Percentiles rank a stretch among this genome's conserved stretches.
Conservation (phyloP, 2,329 filamentous ascomycete species). For the Aureobasidium sp. region DNA sequence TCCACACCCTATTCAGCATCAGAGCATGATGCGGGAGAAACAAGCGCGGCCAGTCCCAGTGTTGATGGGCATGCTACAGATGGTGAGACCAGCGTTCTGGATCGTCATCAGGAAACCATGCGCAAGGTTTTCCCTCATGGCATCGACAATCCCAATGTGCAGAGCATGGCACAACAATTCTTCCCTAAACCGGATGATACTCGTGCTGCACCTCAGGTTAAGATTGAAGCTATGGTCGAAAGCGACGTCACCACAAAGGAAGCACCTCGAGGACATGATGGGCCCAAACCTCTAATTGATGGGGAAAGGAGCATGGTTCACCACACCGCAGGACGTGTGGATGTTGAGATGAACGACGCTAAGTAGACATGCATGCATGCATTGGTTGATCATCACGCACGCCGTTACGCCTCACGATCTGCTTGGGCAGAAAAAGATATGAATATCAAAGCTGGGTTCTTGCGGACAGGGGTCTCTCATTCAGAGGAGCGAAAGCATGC, state of each 20-base stretch:
- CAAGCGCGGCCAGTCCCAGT: conserved; percentile 14
- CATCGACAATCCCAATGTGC: conserved; percentile 16
- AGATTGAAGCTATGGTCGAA: conserved; percentile 14
- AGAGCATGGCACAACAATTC: conserved; percentile 21
- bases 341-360: conserved; percentile 14
- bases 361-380: not conserved
- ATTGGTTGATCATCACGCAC: not conserved
- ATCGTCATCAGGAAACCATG: conserved; percentile 26
- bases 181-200: conserved; percentile 18
- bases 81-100: conserved; percentile 20
- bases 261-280: not conserved
- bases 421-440: not conserved
- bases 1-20: not conserved
- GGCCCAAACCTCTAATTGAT: not conserved
- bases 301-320: conserved; percentile 10
- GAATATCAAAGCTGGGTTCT: not conserved
- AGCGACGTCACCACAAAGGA: not conserved
- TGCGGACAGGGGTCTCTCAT: not conserved
- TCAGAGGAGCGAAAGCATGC: not conserved
- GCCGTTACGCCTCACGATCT: not conserved
- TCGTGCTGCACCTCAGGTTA: conserved; percentile 3
- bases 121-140: conserved; percentile 26
- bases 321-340: not conserved
- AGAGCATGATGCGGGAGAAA: conserved; percentile 9
- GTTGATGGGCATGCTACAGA: conserved; percentile 20